Evolutionary conservation across 495 filamentous ascomycete genomes (phyloP), one percentile per base, ranked within the genome.

Genomic region (Pyronema omphalodes): DNA sequence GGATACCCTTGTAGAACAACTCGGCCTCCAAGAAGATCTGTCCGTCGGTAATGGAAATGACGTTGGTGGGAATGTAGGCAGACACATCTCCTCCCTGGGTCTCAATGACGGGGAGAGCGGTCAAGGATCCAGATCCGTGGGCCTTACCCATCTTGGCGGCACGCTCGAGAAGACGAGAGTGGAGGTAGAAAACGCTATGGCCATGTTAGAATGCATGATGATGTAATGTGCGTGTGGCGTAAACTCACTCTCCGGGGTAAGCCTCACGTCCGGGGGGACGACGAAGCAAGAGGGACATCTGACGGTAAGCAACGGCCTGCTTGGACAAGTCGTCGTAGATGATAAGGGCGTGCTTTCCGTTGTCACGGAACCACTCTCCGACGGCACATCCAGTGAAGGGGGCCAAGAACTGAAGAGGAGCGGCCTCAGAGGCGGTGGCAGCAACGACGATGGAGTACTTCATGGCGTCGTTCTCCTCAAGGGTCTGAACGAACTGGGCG

Each of bases 81-180:
- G 93, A 96, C 71, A 98, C 91, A 74, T 98, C 91, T 84, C 91
- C 91, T 83, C 91, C 91, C 78, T 96, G 93, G 71, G 91, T 98
- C 78, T 98, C 91, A 70, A 98, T 98, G 74, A 98, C 74, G 70
- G 91, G 91, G 48, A 98, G 83, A 60, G 93, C 93, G 71, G 91
- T 98, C 67, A 98, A 76, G 62, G 91, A 96, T 67, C 91, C 91
- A 72, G 83, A 85, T 68, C 93, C 93, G 71, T 81, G 84, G 73
- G 86, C 94, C 71, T 89, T 80, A 79, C 77, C 93, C 81, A 98
- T 88, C 86, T 98, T 98, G 73, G 91, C 91, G 61, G 93, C 84
- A 82, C 91, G 91, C 78, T 98, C 91, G 55, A 98, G 79, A 58
- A 98, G 86, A 83, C 91, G 91, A 60, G 91, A 98, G 81, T 98